Base-by-base conservation (phyloP, 352 stramenopile species). In the Aphanomyces stellatus region DNA sequence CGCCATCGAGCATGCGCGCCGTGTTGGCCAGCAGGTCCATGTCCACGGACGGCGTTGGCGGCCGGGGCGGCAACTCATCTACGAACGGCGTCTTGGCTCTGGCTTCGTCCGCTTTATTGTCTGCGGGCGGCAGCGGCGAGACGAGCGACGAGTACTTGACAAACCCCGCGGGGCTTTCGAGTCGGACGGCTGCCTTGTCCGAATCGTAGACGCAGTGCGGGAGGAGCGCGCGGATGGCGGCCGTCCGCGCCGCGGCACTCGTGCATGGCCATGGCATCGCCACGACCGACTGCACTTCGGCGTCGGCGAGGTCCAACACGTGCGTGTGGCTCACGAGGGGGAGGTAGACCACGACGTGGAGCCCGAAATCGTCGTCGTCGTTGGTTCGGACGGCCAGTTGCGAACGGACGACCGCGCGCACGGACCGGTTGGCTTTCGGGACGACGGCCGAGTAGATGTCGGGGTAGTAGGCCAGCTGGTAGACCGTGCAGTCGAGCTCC, bases 21-120 rank as follows among this genome's bases (percentile, higher is more conserved):
- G 60, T 67, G 33, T 67, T 67, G 7, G 22, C 19, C 3, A 67
- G 49, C 49, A 67, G 41, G 49, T 67, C 33, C 13, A 48, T 6
- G 35, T 67, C 60, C 7, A 31, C 37, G 1, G 60, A 4, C n/a
- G 43, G 6, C 8, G n/a, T 41, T 10, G 19, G n/a, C 13, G 19
- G 49, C 0, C 13, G 17, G 0, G 41, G 40, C 4, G 30, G 37
- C 8, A 40, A 41, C n/a, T 67, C 41, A 31, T 55, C 49, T 11
- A 56, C 33, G 6, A 1, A 4, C 10, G 15, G 34, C 25, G 42
- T 4, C 28, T 11, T 51, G 8, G 30, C 8, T 13, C 13, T 13
- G 6, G 22, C 10, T 11, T 22, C 6, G n/a, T 37, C 8, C 10
- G 2, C 2, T 30, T 28, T 22, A 11, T 3, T 6, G 3, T n/a